These are phyloP conservation scores for Stereocaulon alpinum DNA, from an alignment of 495 filamentous ascomycete genomes.

Conservation along the genomic window DNA sequence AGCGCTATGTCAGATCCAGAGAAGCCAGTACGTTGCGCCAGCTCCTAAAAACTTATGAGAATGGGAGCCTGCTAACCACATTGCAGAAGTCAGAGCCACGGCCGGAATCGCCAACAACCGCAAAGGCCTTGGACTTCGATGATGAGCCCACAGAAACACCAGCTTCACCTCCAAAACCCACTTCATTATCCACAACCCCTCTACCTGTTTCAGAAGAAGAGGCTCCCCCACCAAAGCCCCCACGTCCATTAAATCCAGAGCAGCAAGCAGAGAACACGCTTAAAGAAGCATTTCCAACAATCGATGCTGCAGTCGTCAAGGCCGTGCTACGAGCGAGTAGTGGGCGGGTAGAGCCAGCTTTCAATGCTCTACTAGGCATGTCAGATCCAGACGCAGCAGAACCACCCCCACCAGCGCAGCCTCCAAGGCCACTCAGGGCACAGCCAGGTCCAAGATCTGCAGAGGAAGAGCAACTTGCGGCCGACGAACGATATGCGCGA, in stretches of 20 bases:
- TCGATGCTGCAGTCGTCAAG: conserved; percentile 74
- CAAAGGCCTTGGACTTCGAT: conserved; percentile 72
- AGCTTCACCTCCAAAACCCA: conserved; percentile 34
- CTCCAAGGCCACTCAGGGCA: conserved; percentile 51
- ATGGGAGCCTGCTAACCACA: conserved; percentile 6
- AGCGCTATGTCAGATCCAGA: conserved; percentile 21
- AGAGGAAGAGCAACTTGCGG: conserved; percentile 67
- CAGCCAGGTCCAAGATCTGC: conserved; percentile 41
- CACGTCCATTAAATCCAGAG: conserved; percentile 68
- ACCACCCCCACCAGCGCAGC: conserved; percentile 52
- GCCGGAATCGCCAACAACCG: conserved; percentile 79
- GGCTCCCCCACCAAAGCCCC: conserved; percentile 70
- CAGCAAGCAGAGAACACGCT: conserved; percentile 81
- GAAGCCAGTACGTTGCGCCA: conserved; percentile 17
- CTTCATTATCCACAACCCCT: conserved; percentile 27
- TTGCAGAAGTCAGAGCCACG: conserved; percentile 16
- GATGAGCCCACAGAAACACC: conserved; percentile 67
- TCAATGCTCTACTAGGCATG: conserved; percentile 90
- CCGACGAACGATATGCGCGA: conserved; percentile 87
- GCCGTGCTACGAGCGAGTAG: conserved; percentile 80
- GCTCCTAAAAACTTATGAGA: neutral
- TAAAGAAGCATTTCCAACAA: conserved; percentile 82
- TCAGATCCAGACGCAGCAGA: conserved; percentile 82
- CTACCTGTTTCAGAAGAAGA: conserved; percentile 36
- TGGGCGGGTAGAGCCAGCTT: conserved; percentile 84